Base-by-base conservation (phyloP, 768 basidiomycete species). In the Tephrocybe sp. region DNA sequence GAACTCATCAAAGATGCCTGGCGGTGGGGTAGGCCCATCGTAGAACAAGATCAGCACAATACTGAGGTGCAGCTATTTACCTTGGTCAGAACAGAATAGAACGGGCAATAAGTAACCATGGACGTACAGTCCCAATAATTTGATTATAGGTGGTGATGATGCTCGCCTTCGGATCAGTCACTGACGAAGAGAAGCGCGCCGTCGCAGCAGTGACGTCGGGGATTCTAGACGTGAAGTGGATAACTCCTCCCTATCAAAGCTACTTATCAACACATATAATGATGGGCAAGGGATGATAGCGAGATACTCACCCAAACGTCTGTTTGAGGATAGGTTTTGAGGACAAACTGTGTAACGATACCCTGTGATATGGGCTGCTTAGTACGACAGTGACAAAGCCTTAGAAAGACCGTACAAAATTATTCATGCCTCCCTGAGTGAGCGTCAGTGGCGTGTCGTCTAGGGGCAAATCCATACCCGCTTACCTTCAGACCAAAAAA, bases 331-430 rank as follows among this genome's bases (percentile, higher is more conserved):
- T 70, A 72, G 0, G 79, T 69, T 51, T 74, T 75, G 21, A 85
- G 42, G 0, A 74, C 78, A 55, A 85, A 78, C 31, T 62, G 70
- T 0, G 82, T 84, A 2, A 84, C 78, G 36, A 84, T 77, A 1
- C 83, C 84, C 73, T 73, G 13, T 6, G 12, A 6, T 12, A 12
- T 30, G 29, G 33, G 8, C 13, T 12, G 33, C 33, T n/a, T n/a
- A n/a, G 15, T 34, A 7, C 5, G 13, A 34, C 15, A 10, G 15
- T 34, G 33, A 34, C 5, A 7, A 4, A n/a, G 13, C 4, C 4
- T 12, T 15, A 34, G 33, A 15, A 19, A 7, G 4, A 34, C 11
- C 27, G 27, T 34, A 34, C 33, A 15, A 34, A 34, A 15, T 34
- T 34, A 34, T 34, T 34, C 15, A 34, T 9, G 15, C 33, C 33